These are phyloP conservation scores for Quercus berberidifolia DNA, from an alignment of 306 rosid species.

Conservation along the genomic window DNA sequence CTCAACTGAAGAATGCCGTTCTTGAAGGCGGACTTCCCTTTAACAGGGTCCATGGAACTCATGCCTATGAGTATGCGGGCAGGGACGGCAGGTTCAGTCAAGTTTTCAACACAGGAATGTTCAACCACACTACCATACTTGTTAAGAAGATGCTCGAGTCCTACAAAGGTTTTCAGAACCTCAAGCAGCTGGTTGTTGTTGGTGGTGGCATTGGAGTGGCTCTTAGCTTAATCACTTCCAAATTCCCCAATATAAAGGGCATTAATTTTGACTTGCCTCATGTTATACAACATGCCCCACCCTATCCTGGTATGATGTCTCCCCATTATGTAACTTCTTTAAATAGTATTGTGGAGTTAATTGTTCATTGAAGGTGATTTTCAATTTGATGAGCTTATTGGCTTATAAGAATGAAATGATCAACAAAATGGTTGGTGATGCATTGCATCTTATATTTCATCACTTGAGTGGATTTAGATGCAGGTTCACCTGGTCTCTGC, in stretches of 20 bases:
- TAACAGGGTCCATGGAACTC: constrained; percentile 37
- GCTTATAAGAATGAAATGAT: too few species aligned
- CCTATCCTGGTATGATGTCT: constrained; percentile 37
- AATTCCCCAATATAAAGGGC: too few species aligned
- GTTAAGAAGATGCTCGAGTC: constrained; percentile 30
- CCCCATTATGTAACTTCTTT: neutral
- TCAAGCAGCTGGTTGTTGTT: constrained; percentile 50
- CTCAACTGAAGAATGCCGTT: constrained; percentile 36
- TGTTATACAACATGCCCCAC: neutral
- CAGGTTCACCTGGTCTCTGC: too few species aligned
- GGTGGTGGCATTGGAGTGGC: constrained; percentile 53
- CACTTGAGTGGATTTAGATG: too few species aligned
- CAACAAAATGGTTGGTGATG: too few species aligned
- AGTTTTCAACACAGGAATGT: constrained; percentile 52
- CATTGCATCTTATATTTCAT: too few species aligned
- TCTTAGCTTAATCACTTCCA: too few species aligned
- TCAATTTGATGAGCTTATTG: too few species aligned
- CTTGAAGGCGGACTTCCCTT: constrained; percentile 49
- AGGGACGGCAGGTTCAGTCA: constrained; percentile 35
- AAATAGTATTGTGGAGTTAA: too few species aligned
- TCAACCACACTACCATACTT: constrained; percentile 30
- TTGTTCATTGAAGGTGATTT: too few species aligned
- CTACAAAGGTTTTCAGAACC: constrained; percentile 42
- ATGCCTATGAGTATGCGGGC: constrained; percentile 32
- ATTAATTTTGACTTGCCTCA: too few species aligned